phyloP scores from a whole-genome alignment of 2,329 filamentous ascomycete species.

The Purpureocillium lavendulum region DNA sequence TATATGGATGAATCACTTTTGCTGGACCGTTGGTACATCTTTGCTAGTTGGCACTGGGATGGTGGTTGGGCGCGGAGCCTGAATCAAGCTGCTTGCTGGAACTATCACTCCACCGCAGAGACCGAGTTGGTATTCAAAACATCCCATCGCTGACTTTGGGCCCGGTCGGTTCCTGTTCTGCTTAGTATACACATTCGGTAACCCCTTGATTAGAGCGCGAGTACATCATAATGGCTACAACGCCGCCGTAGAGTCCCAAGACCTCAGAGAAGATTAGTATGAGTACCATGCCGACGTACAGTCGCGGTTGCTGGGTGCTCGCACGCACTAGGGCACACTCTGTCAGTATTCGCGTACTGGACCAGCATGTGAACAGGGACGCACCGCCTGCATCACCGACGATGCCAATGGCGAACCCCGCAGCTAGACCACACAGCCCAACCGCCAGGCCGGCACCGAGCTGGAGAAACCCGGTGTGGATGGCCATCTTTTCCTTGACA shows the following conservation, averaged over 20 bases:
- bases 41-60: too few species aligned
- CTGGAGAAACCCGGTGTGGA: slow-evolving; percentile 34
- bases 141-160: too few species aligned
- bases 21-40: too few species aligned
- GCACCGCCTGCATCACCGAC: slow-evolving; percentile 36
- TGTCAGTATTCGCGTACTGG: too few species aligned
- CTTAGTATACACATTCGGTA: slow-evolving; percentile 27
- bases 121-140: too few species aligned
- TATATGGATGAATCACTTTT: too few species aligned
- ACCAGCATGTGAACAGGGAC: too few species aligned
- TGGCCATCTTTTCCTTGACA: slow-evolving; percentile 30
- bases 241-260: slow-evolving; percentile 35
- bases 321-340: too few species aligned
- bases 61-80: too few species aligned
- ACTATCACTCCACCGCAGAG: too few species aligned
- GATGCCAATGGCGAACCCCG: slow-evolving; percentile 37
- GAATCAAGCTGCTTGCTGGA: too few species aligned
- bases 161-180: too few species aligned
- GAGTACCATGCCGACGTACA: slow-evolving; percentile 38
- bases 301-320: slow-evolving; percentile 34
- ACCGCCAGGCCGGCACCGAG: slow-evolving; percentile 34
- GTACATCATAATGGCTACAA: slow-evolving; percentile 40
- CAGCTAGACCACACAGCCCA: slow-evolving; percentile 35
- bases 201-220: slow-evolving; percentile 30
- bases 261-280: slow-evolving; percentile 41